These are phyloP conservation scores for Monosporascus ibericus DNA, from an alignment of 2,329 filamentous ascomycete species.

Conservation along the genomic window DNA sequence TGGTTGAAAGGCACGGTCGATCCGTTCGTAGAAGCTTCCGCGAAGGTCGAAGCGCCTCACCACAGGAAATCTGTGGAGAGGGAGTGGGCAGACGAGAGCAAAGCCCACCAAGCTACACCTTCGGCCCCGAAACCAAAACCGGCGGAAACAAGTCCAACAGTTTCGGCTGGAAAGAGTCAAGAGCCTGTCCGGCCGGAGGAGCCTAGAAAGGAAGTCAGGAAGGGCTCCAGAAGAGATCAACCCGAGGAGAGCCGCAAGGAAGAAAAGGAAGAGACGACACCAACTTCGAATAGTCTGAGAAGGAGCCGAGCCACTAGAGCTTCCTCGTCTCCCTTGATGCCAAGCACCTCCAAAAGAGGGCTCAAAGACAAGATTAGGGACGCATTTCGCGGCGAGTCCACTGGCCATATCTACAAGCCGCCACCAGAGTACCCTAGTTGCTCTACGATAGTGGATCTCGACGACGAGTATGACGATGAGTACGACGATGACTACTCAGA, in stretches of 20 bases:
- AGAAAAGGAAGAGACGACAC: slow-evolving; percentile 26
- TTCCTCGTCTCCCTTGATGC: slow-evolving; percentile 42
- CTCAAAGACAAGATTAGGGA: slow-evolving; percentile 55
- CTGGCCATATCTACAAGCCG: slow-evolving; percentile 33
- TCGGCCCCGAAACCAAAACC: slow-evolving; percentile 11
- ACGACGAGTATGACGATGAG: slow-evolving; percentile 23
- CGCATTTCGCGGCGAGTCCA: slow-evolving; percentile 58
- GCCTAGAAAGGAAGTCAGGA: slow-evolving; percentile 8
- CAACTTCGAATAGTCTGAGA: slow-evolving; percentile 37
- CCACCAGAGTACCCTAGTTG: slow-evolving; percentile 44
- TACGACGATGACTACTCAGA: slow-evolving; percentile 20
- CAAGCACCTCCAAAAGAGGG: slow-evolving; percentile 36
- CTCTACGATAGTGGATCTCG: slow-evolving; percentile 30
- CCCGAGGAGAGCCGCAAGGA: slow-evolving; percentile 6
- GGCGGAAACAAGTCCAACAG: slow-evolving; percentile 6
- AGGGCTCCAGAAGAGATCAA: slow-evolving; percentile 15
- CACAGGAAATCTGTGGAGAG: slow-evolving; percentile 27
- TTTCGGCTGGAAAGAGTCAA: slow-evolving; percentile 10
- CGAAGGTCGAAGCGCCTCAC: slow-evolving; percentile 4
- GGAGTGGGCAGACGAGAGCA: slow-evolving; percentile 27
- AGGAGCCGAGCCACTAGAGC: slow-evolving; percentile 51
- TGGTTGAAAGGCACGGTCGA: slow-evolving; percentile 60
- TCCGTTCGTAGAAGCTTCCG: slow-evolving; percentile 47
- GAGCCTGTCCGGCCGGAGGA: slow-evolving; percentile 7
- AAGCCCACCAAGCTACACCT: slow-evolving; percentile 18